Base-by-base conservation (phyloP, 495 filamentous ascomycete genomes). In the Hypoxylon perforatum region DNA sequence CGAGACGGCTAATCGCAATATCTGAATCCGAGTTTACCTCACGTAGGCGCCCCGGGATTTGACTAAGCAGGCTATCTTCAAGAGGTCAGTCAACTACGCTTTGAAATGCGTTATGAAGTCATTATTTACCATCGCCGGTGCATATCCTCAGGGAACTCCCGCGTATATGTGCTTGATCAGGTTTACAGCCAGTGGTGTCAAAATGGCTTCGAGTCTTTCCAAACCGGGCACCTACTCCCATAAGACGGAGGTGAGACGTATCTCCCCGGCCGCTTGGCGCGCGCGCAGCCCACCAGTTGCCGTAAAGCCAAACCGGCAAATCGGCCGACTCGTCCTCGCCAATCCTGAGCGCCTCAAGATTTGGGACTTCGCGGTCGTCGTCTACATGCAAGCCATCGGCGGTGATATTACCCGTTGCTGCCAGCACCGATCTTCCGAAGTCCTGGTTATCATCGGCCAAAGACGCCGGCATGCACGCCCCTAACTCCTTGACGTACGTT, bases 261-360 rank as follows among this genome's bases (percentile, higher is more conserved):
- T 60, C 54, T 6, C 25, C 18, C 3, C 41, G 14, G 15, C 2
- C n/a, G 4, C 11, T 56, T 3, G 48, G 41, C 19, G 59, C 39
- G 0, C 19, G 1, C 15, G 48, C 54, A 4, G 48, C 39, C 65
- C 54, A 69, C 48, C 49, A 56, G 25, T 59, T 68, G 7, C 63
- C 56, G 14, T 66, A 66, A 9, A 66, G 49, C 63, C 63, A 60
- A 9, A 60, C 63, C 0, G 56, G 56, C 33, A 59, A 39, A 14
- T 63, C 35, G n/a, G 59, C 36, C 6, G 38, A 18, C 7, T 58
- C 59, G 18, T 59, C 48, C 35, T 63, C 59, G 22, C 22, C n/a
- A 4, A 63, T 17, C 17, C 7, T 39, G 22, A 50, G 39, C 10
- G 22, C 14, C 21, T 61, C 45, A 2, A 67, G 50, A 14, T 45